These are phyloP conservation scores for Solanum piurae DNA, from an alignment of 257 asterid genomes.

Conservation along the genomic window DNA sequence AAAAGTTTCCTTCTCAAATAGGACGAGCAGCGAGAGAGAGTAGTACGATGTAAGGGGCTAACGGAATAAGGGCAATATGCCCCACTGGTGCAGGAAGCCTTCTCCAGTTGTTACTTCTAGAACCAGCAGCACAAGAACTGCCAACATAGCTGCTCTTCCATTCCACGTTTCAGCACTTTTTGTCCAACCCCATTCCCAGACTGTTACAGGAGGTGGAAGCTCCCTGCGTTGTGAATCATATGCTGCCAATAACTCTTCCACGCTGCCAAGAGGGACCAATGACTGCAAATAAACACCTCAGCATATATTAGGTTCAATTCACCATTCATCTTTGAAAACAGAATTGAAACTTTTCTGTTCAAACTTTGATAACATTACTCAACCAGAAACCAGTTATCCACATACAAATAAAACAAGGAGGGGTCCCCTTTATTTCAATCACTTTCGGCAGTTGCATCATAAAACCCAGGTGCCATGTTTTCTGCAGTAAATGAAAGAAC, in stretches of 20 bases:
- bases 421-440: not conserved
- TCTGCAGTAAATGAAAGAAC: not conserved
- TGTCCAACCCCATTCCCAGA: slow-evolving; percentile 99
- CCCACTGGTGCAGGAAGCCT: slow-evolving; percentile 97
- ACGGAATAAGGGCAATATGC: slow-evolving; percentile 55
- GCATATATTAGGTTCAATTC: not conserved
- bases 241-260: slow-evolving; percentile 90
- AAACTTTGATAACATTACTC: not conserved
- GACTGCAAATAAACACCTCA: slow-evolving; percentile 41
- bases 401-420: not conserved
- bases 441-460: not conserved
- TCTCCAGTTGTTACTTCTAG: slow-evolving; percentile 91
- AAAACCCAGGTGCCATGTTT: not conserved
- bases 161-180: slow-evolving; percentile 99
- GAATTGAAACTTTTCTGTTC: not conserved
- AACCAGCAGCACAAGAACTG: slow-evolving; percentile 68
- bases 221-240: slow-evolving; percentile 94
- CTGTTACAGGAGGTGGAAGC: slow-evolving; percentile 86
- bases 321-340: not conserved
- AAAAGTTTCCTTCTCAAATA: not conserved
- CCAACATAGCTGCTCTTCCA: slow-evolving; percentile 98
- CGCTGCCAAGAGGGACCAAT: slow-evolving; percentile 94
- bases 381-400: not conserved
- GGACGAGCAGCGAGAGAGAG: not conserved
- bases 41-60: slow-evolving; percentile 12